Evolutionary conservation across 73 alveolate genomes (phyloP).

Genomic region (Tetrahymena borealis): DNA sequence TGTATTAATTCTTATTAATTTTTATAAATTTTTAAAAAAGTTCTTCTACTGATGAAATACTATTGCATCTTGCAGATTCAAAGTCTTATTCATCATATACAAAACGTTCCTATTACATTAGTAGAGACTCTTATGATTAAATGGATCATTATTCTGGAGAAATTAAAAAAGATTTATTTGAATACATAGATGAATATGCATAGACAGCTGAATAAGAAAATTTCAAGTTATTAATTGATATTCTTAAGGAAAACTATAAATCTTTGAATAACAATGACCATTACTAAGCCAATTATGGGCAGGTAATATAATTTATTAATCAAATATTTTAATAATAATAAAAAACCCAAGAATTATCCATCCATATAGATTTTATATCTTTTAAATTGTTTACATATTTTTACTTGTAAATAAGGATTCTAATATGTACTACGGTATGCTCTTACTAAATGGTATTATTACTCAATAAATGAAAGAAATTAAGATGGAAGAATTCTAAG

Average conservation of each 20-base stretch:
- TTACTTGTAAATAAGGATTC: background rate
- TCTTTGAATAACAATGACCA: background rate
- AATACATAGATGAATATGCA: background rate
- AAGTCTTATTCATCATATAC: background rate
- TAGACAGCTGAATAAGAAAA: background rate
- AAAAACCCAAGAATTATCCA: too few species aligned
- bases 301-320: too few species aligned
- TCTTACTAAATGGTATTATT: background rate
- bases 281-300: background rate
- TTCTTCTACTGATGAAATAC: background rate
- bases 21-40: background rate
- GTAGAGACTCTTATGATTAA: background rate
- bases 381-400: too few species aligned
- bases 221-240: background rate
- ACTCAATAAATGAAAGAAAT: background rate
- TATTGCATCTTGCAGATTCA: background rate
- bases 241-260: background rate
- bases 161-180: background rate
- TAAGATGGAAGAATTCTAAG: background rate
- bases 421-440: background rate
- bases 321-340: too few species aligned
- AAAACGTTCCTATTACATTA: background rate
- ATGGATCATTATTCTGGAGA: background rate
- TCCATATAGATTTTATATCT: too few species aligned
- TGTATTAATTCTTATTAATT: background rate